Evolutionary conservation across 371 early-diverging fungal genomes (phyloP), one percentile per base, ranked within the genome.

Genomic region (Mucor saturninus): DNA sequence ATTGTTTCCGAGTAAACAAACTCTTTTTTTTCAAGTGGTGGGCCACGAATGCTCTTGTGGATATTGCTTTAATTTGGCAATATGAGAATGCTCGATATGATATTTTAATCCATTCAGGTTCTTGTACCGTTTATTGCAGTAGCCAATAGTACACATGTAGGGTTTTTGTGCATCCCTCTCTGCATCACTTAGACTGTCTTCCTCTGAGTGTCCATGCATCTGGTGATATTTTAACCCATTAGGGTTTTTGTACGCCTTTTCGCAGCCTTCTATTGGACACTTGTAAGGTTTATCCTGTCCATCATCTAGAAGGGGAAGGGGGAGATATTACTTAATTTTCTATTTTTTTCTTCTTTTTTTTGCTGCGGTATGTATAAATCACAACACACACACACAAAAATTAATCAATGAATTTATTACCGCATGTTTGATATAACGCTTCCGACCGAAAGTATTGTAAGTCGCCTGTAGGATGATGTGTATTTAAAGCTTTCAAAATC

Each of bases 191-290:
- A 68, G 63, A 8, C 70, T 72, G 57, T 74, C 77, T 55, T 76
- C 77, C 14, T 72, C 73, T 10, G 81, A 79, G 62, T 96, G 96
- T 11, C 91, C 91, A 61, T 94, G 93, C 65, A 84, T 82, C 62
- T 90, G 87, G 74, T 97, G 97, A 80, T 97, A 97, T 74, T 95
- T 95, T 59, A 99, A 84, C 9, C 99, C 99, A 68, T 97, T 98
- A 32, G 93, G 88, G 80, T 98, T 98, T 81, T 98, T 98, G 84
- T 98, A 99, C 28, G 91, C 84, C 76, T 96, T 97, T 51, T 91
- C 91, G 71, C 98, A 98, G 11, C 89, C 91, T n/a, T 74, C 67
- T n/a, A 73, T 60, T 4, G 67, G 48, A 37, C 75, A 75, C 59
- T 75, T 75, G 45, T 75, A 75, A 14, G 74, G 74, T 52, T 67